These are phyloP conservation scores for Auricularia auricula-judae DNA, from an alignment of 768 basidiomycete species.

Conservation along the genomic window DNA sequence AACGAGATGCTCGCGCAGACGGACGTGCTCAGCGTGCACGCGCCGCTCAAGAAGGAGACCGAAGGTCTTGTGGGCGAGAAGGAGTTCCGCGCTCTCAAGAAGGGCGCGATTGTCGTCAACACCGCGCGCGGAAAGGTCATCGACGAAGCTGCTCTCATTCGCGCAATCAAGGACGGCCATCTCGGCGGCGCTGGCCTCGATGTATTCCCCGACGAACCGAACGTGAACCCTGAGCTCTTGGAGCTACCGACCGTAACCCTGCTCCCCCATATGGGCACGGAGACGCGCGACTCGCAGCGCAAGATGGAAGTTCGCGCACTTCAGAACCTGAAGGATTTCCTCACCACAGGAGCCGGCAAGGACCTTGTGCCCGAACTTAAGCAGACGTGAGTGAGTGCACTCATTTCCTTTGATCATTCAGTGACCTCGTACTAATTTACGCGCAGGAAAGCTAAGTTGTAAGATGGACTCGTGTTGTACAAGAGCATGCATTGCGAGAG, in stretches of 20 bases:
- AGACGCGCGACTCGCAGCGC: conserved; percentile 68
- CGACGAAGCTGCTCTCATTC: conserved; percentile 79
- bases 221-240: conserved; percentile 66
- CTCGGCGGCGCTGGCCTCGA: conserved; percentile 74
- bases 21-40: conserved; percentile 80
- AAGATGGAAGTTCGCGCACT: conserved; percentile 82
- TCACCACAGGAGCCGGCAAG: conserved; percentile 48
- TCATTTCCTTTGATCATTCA: background rate
- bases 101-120: conserved; percentile 69
- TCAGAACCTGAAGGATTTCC: conserved; percentile 61
- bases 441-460: background rate
- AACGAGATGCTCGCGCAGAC: conserved; percentile 53
- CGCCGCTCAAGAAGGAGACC: conserved; percentile 69
- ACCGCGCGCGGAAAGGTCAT: conserved; percentile 87
- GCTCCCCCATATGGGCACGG: conserved; percentile 88
- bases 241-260: conserved; percentile 76
- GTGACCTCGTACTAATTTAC: background rate
- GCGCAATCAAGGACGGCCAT: conserved; percentile 77
- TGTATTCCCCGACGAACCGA: conserved; percentile 78
- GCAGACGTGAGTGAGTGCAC: conserved; percentile 1
- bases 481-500: background rate
- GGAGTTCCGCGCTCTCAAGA: conserved; percentile 68
- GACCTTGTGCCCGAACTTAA: conserved; percentile 53
- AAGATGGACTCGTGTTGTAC: background rate
- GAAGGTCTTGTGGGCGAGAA: conserved; percentile 62